Evolutionary conservation across 1,284 basidiomycete genomes (phyloP), one percentile per base, ranked within the genome.

Genomic region (Rhodotorula sp.): DNA sequence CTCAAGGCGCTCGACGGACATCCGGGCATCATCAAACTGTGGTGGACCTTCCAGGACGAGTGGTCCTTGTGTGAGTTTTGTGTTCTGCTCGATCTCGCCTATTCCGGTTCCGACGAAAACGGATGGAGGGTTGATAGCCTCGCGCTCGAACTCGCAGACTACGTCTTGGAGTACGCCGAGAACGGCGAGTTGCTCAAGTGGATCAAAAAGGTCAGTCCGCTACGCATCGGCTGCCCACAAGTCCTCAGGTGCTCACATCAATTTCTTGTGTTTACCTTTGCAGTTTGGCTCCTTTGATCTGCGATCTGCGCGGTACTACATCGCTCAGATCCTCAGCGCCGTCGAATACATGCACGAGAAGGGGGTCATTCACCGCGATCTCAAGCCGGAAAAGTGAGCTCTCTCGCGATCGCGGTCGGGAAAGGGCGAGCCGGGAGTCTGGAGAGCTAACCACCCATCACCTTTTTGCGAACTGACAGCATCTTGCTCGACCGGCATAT

Each of bases 131-230:
- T 43, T 43, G 39, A 43, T 10, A 43, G 39, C 39, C 39, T 2
- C 12, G 31, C 12, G 34, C 20, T 15, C 18, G 34, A 5, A 23
- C 34, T 12, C 20, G 52, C 7, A n/a, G 93, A 93, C 82, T 97
- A 95, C 77, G 93, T 95, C 0, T 85, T 97, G 72, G 93, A 97
- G 80, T 85, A 93, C 21, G 92, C 91, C 0, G 84, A 85, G n/a
- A 94, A 96, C 79, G 94, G 93, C 51, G 94, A 97, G 80, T 86
- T 97, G 77, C 89, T 95, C 71, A 86, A 87, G 0, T 85, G 89
- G 70, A 90, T 97, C 79, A 89, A 89, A 21, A 80, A 82, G 75
- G 81, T 81, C 46, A 69, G n/a, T n/a, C n/a, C n/a, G n/a, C n/a
- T n/a, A n/a, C n/a, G n/a, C n/a, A n/a, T n/a, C n/a, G n/a, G n/a